These are phyloP conservation scores for Paracorniculantispora psalliotae DNA, from an alignment of 2,329 filamentous ascomycete genomes.

Conservation along the genomic window DNA sequence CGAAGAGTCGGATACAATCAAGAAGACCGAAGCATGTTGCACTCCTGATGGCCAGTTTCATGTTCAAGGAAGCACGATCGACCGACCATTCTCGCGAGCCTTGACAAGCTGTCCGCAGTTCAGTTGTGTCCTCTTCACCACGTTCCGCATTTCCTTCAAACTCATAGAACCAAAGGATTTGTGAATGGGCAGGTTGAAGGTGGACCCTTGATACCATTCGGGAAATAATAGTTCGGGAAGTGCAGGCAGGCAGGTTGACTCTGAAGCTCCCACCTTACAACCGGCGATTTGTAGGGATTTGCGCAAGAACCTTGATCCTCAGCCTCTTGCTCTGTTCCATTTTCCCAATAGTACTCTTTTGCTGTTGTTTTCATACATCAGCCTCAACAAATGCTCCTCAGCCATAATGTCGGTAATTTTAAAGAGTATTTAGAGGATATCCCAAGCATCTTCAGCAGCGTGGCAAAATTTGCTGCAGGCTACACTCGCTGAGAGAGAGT, in stretches of 20 bases:
- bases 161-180: background rate
- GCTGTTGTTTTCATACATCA: background rate
- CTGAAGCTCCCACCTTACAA: background rate
- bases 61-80: background rate
- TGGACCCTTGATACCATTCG: no score
- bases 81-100: background rate
- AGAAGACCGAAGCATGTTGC: background rate
- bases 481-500: slow-evolving; percentile 92
- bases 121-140: background rate
- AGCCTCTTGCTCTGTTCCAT: background rate
- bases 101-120: background rate
- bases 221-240: background rate
- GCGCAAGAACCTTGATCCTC: background rate
- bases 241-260: background rate
- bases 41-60: background rate
- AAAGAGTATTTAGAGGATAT: slow-evolving; percentile 61
- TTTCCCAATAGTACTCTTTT: background rate
- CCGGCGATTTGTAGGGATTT: background rate
- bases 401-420: background rate
- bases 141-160: background rate
- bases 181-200: no score
- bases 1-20: background rate
- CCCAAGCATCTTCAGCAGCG: slow-evolving; percentile 93
- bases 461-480: slow-evolving; percentile 99
- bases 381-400: background rate